These are phyloP conservation scores for Xylaria sp. DNA, from an alignment of 2,329 filamentous ascomycete species.

Conservation along the genomic window DNA sequence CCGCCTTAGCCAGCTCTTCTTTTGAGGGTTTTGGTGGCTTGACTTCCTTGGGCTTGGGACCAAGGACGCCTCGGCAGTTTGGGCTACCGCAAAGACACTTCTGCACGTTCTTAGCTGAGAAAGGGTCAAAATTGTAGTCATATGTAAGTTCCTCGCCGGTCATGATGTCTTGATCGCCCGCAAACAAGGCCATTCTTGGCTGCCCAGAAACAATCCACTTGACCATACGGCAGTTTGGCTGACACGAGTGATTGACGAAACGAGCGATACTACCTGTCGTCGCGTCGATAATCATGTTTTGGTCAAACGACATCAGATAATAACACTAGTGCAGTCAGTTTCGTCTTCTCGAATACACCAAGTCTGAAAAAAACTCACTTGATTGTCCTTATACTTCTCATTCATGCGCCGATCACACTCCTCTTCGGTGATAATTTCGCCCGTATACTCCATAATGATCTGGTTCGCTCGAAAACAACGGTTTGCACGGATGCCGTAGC, in stretches of 20 bases:
- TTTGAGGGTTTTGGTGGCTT: constrained; percentile 59
- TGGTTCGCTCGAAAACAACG: constrained; percentile 87
- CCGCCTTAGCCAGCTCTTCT: constrained; percentile 50
- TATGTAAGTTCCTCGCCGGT: constrained; percentile 97
- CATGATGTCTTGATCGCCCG: constrained; percentile 87
- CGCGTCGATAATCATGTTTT: constrained; percentile 98
- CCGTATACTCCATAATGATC: constrained; percentile 98
- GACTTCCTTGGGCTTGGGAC: constrained; percentile 68
- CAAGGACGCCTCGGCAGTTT: constrained; percentile 72
- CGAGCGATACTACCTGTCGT: constrained; percentile 95
- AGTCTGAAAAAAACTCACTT: constrained; percentile 64
- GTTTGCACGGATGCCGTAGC: constrained; percentile 91
- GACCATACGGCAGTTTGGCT: constrained; percentile 96
- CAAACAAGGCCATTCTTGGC: constrained; percentile 96
- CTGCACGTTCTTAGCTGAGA: constrained; percentile 75
- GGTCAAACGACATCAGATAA: constrained; percentile 98
- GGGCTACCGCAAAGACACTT: constrained; percentile 70
- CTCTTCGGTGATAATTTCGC: constrained; percentile 94
- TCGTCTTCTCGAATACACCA: constrained; percentile 20
- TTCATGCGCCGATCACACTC: constrained; percentile 96
- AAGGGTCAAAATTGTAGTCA: constrained; percentile 81
- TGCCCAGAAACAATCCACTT: constrained; percentile 96
- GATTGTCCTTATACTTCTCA: constrained; percentile 90
- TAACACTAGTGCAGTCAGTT: constrained; percentile 73
- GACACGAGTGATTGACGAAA: constrained; percentile 98